A percentile compares a stretch with the other conserved stretches of the same genome.
phyloP scores from a whole-genome alignment of 106 monocot genomes.

The Amphibolis antarctica region DNA sequence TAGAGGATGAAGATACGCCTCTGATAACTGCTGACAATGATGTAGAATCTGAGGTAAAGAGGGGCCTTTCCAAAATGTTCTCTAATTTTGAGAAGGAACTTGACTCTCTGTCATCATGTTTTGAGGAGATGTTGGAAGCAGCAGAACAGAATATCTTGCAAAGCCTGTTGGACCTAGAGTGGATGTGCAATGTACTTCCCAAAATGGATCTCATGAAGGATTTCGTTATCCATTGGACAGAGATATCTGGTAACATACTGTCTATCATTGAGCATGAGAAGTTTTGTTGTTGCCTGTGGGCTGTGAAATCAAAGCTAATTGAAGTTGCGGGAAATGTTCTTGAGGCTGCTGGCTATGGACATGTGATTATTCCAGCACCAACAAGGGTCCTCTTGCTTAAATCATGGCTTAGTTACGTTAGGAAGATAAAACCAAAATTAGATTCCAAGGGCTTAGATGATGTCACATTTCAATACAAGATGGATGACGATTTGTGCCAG shows the following conservation, averaged over 20 bases:
- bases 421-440: constrained; percentile 55
- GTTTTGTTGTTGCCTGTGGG: constrained; percentile 42
- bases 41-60: constrained; percentile 38
- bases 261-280: constrained; percentile 36
- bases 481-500: constrained; percentile 66
- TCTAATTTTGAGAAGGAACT: constrained; percentile 39
- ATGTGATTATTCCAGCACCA: constrained; percentile 58
- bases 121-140: constrained; percentile 23
- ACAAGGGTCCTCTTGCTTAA: constrained; percentile 51
- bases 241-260: constrained; percentile 44
- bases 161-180: constrained; percentile 56
- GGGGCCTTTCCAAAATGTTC: constrained; percentile 43
- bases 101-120: constrained; percentile 15
- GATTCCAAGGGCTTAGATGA: constrained; percentile 36
- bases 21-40: constrained; percentile 52
- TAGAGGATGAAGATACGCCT: constrained; percentile 63
- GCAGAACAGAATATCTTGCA: constrained; percentile 46
- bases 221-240: constrained; percentile 47
- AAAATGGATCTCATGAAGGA: constrained; percentile 80
- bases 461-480: constrained; percentile 28
- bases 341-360: constrained; percentile 81
- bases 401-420: constrained; percentile 68
- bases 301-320: constrained; percentile 50
- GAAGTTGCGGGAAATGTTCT: constrained; percentile 65
- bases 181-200: constrained; percentile 52